Evolutionary conservation across 768 basidiomycete genomes (phyloP).

Genomic region (Lenzites betulinus): DNA sequence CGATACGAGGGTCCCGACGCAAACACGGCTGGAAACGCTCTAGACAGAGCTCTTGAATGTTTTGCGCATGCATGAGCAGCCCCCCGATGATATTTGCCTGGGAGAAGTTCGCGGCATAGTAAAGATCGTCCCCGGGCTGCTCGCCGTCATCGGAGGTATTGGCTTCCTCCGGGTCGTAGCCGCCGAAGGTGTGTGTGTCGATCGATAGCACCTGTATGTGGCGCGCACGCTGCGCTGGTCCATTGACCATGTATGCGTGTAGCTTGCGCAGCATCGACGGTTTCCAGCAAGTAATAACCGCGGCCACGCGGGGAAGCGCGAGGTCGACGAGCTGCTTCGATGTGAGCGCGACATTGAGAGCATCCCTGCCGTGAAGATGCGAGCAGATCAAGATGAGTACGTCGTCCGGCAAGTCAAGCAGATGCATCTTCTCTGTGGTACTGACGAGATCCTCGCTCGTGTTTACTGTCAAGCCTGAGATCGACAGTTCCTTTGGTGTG

Average conservation of each 20-base stretch:
- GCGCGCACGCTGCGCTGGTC: background rate
- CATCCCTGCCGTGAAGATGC: background rate
- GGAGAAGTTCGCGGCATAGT: background rate
- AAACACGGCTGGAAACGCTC: constrained; percentile 2
- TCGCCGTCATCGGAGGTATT: background rate
- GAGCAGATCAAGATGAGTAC: background rate
- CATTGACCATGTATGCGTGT: background rate
- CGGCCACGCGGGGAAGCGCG: background rate
- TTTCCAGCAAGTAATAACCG: background rate
- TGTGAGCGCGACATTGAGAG: constrained; percentile 1
- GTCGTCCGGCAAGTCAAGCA: constrained; percentile 2
- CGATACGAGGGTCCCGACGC: constrained; percentile 1
- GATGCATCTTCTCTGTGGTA: no score
- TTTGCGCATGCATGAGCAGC: background rate
- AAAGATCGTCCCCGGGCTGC: background rate
- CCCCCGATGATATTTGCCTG: constrained; percentile 1
- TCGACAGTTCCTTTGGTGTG: no score
- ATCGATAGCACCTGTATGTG: background rate
- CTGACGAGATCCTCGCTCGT: no score
- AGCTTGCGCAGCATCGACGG: background rate
- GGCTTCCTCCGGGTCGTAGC: background rate
- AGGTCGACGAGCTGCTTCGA: background rate
- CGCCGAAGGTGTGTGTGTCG: background rate
- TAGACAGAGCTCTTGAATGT: background rate
- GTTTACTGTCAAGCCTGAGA: no score